phyloP scores from a whole-genome alignment of 2,329 filamentous ascomycete species.

The Sclerotiophoma versabilis region DNA sequence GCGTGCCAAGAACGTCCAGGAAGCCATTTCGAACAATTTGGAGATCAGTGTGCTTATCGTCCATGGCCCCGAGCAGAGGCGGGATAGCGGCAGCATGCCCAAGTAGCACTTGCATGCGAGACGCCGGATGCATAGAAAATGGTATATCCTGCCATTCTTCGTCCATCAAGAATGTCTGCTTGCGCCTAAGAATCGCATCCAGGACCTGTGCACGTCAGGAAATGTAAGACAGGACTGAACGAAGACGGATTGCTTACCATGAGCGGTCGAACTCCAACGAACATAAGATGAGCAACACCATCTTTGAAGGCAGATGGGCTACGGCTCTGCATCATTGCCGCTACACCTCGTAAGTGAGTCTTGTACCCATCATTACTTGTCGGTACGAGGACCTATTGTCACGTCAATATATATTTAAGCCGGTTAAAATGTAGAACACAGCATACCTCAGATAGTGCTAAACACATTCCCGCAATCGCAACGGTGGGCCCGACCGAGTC shows the following conservation, averaged over 20 bases:
- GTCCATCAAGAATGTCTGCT: background rate
- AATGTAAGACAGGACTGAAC: background rate
- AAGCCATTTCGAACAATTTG: background rate
- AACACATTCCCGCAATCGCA: constrained; percentile 9
- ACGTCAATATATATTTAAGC: background rate
- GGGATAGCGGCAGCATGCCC: background rate
- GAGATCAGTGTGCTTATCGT: background rate
- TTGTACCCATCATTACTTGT: constrained; percentile 1
- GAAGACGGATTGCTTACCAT: background rate
- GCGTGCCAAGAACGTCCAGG: background rate
- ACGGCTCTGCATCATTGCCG: constrained; percentile 5
- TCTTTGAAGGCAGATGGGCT: background rate
- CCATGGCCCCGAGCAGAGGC: background rate
- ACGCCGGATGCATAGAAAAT: background rate
- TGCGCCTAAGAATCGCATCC: background rate
- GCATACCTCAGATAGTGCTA: constrained; percentile 7
- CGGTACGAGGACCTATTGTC: background rate
- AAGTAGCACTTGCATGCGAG: background rate
- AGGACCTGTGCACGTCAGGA: background rate
- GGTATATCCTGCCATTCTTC: background rate
- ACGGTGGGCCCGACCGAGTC: constrained; percentile 1
- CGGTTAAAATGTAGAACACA: background rate
- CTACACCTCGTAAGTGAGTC: constrained; percentile 1
- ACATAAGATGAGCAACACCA: constrained; percentile 4
- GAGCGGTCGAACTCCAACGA: constrained; percentile 3